Base-by-base conservation (phyloP, 2,329 filamentous ascomycete species). In the Diplodia seriata region DNA sequence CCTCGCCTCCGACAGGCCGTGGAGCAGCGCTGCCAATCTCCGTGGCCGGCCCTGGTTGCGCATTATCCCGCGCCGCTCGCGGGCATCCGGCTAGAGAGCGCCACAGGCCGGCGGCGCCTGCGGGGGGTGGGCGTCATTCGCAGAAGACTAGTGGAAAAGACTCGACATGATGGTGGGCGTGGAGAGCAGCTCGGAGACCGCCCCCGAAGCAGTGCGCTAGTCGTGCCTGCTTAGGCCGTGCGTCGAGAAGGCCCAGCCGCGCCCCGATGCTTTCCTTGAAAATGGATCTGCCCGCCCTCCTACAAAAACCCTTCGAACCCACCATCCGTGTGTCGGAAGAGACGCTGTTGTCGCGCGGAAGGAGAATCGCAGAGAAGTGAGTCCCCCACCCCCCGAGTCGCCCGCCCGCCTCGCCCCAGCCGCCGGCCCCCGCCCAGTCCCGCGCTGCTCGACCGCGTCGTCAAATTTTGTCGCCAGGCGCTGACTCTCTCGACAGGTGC, bases 401-500 rank as follows among this genome's bases (percentile, higher is more conserved):
- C 66, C 69, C 64, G 67, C 61, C 70, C 49, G 56, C 38, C 38
- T 14, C 33, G 15, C 3, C 51, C 36, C 51, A 29, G 18, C 29
- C 14, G 47, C 40, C n/a, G 20, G 54, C 7, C 38, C 26, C 50
- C 53, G 55, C 33, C 67, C 69, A 53, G 66, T 66, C 68, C 70
- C 68, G 72, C 67, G 71, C 73, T 70, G 47, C 62, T 33, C 33
- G 33, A 31, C 63, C 18, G 36, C 50, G n/a, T 47, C 40, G 14
- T 51, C 47, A 61, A 63, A 73, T 73, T 75, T 70, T 74, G 71
- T 66, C 50, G 47, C 49, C 31, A 55, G 43, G 69, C 71, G 70
- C 75, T 77, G 63, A 78, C 73, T 59, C 70, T 54, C 8, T 26
- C 55, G 43, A n/a, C 71, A 78, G 76, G 76, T 74, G 76, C 76